These are phyloP conservation scores for Geotrichum macrosporum DNA, from an alignment of 1,139 yeast species.

Conservation along the genomic window DNA sequence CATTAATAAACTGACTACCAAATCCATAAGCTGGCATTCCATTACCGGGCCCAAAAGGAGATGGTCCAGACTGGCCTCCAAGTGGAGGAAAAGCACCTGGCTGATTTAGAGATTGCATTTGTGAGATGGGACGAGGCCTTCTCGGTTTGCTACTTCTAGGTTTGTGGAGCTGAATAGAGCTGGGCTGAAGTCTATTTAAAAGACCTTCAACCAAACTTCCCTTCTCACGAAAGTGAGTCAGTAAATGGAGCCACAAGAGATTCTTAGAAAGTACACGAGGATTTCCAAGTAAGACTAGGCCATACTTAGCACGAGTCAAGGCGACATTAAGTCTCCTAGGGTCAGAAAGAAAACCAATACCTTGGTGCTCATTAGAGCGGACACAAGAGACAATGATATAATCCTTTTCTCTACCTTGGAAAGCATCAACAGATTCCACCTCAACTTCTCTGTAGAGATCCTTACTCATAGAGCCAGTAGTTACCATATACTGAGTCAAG, in stretches of 20 bases:
- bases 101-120: not conserved
- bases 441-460: constrained; percentile 70
- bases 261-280: constrained; percentile 73
- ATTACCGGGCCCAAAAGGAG: constrained; percentile 1
- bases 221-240: constrained; percentile 73
- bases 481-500: constrained; percentile 69
- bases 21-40: constrained; percentile 5
- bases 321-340: constrained; percentile 92
- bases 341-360: constrained; percentile 83
- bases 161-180: constrained; percentile 49
- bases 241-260: constrained; percentile 71
- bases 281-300: constrained; percentile 77
- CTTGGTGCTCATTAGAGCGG: constrained; percentile 77
- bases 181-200: constrained; percentile 69
- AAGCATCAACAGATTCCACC: constrained; percentile 90
- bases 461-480: constrained; percentile 61
- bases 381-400: constrained; percentile 86
- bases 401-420: constrained; percentile 95
- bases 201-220: constrained; percentile 94
- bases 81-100: constrained; percentile 9
- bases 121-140: not conserved
- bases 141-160: constrained; percentile 13
- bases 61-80: not conserved
- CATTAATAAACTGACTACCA: constrained; percentile 15
- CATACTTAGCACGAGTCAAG: constrained; percentile 83